Base-by-base conservation (phyloP, 805 yeast species). In the Maudiozyma bulderi region DNA sequence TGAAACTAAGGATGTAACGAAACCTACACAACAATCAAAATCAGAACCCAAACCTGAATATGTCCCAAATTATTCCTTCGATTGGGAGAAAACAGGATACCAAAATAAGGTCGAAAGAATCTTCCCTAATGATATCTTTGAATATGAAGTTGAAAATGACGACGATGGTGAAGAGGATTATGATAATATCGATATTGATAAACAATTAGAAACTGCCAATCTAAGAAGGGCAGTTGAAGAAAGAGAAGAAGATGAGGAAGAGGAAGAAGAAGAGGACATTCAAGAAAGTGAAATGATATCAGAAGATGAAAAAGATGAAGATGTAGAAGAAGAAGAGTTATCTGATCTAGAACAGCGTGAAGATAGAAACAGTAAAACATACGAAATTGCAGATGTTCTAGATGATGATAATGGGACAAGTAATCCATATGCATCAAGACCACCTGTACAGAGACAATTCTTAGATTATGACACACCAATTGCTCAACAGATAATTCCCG, bases 111-210 rank as follows among this genome's bases (percentile, higher is more conserved):
- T 55, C 5, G 58, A 59, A 26, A 49, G 60, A 44, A 51, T 52
- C 6, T 52, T 52, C 41, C 59, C 56, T 6, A 56, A 33, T 28
- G 51, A 50, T 30, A 49, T 54, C 28, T 54, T 54, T 29, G 55
- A 51, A 56, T 54, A 54, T 47, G 80, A 76, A n/a, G 60, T 73
- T 34, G 71, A 31, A 31, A 28, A 42, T 9, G 34, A 30, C 5
- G n/a, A 30, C 5, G 20, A 42, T 30, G 44, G 28, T 5, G 43
- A 26, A 28, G 43, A 11, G 13, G 43, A 40, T 11, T 7, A 20
- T 30, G 26, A 29, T 40, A 32, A 40, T 3, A n/a, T 6, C 15
- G 32, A 13, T n/a, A 26, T 29, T 7, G 43, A 40, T 7, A 29
- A 13, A 6, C 14, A 28, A n/a, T 8, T 40, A 11, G 9, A 40